These are phyloP conservation scores for Inonotus obliquus DNA, from an alignment of 1,284 basidiomycete species.

Conservation along the genomic window DNA sequence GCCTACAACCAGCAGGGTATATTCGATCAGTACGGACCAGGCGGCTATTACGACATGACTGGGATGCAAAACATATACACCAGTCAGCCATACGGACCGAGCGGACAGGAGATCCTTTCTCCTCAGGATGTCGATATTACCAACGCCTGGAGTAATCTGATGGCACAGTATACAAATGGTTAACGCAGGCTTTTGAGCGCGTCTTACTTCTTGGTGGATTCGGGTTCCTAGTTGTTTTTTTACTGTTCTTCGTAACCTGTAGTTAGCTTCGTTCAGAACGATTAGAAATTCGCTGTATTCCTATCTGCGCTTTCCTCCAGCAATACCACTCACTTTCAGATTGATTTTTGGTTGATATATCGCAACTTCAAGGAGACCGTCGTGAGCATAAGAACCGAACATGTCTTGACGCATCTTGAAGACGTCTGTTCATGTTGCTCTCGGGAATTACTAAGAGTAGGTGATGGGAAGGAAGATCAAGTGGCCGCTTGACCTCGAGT, in stretches of 20 bases:
- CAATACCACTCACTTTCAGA: neutral
- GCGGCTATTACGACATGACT: slow-evolving; percentile 7
- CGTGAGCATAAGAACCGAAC: too few species aligned
- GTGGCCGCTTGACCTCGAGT: neutral
- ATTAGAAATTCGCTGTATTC: neutral
- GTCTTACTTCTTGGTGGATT: neutral
- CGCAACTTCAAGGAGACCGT: too few species aligned
- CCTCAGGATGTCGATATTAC: slow-evolving; percentile 11
- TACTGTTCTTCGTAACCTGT: neutral
- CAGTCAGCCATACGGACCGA: slow-evolving; percentile 2
- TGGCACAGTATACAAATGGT: slow-evolving; percentile 11
- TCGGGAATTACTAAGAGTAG: too few species aligned
- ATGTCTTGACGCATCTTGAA: too few species aligned
- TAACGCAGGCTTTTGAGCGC: neutral
- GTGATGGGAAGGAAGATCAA: neutral
- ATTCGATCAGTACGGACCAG: slow-evolving; percentile 2
- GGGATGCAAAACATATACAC: slow-evolving; percentile 8
- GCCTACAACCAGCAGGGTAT: neutral
- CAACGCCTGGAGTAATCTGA: slow-evolving; percentile 12
- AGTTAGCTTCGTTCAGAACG: neutral
- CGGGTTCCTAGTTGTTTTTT: neutral
- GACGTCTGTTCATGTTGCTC: too few species aligned
- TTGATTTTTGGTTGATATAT: neutral
- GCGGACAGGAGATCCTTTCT: slow-evolving; percentile 4
- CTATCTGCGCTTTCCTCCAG: neutral